A percentile compares a stretch with the other conserved stretches of the same genome.
Conservation (phyloP, 2,329 filamentous ascomycete genomes). For the Ophiocordyceps unilateralis region DNA sequence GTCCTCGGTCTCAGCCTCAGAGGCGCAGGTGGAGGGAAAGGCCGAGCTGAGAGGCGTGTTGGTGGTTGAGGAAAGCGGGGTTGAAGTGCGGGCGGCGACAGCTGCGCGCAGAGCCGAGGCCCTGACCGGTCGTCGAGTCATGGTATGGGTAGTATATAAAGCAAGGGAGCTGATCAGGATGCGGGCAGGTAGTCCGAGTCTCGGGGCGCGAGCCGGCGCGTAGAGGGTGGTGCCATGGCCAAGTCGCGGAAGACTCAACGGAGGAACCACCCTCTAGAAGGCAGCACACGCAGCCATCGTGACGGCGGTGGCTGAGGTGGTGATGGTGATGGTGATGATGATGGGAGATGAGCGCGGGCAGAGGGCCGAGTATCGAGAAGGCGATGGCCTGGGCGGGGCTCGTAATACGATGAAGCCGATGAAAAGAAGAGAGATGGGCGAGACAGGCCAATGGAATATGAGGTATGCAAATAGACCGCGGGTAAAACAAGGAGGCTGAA, state of each 20-base stretch:
- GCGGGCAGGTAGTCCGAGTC: neutral
- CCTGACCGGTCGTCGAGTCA: constrained; percentile 10
- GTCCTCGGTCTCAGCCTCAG: constrained; percentile 23
- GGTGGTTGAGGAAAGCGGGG: constrained; percentile 9
- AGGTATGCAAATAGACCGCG: too few species aligned
- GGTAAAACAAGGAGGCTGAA: too few species aligned
- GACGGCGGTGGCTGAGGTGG: neutral
- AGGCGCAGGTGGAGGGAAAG: constrained; percentile 17
- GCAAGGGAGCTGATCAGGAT: too few species aligned
- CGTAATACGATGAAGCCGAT: too few species aligned
- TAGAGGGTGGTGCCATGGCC: constrained; percentile 41
- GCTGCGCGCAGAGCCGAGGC: constrained; percentile 7
- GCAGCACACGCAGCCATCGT: constrained; percentile 23
- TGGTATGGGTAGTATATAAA: constrained; percentile 1
- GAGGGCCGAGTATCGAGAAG: neutral
- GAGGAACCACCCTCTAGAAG: constrained; percentile 36
- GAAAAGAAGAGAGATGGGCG: too few species aligned
- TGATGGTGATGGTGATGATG: neutral
- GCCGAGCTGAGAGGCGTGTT: constrained; percentile 20
- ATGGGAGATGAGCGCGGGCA: neutral
- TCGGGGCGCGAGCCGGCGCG: constrained; percentile 17
- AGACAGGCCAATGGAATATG: too few species aligned
- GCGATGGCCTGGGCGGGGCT: too few species aligned
- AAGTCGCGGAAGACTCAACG: constrained; percentile 16
- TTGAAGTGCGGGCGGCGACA: constrained; percentile 12